These are phyloP conservation scores for Dryas integrifolia DNA, from an alignment of 331 rosid species.

Conservation along the genomic window DNA sequence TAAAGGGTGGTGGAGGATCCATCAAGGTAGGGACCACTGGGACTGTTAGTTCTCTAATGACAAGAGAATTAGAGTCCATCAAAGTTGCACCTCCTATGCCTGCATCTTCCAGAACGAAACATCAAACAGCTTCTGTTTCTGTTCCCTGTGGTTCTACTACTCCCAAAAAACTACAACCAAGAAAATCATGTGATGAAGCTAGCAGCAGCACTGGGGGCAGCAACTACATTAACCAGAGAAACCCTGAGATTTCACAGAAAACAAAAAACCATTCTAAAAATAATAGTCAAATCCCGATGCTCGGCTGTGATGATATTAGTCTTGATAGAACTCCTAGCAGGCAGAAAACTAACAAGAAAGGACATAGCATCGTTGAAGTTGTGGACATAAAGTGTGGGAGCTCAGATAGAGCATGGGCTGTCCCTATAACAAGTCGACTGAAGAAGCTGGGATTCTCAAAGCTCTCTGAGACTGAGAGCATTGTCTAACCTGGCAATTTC, in stretches of 20 bases:
- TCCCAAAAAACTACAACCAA: conserved; percentile 48
- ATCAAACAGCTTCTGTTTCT: conserved; percentile 40
- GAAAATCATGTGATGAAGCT: conserved; percentile 55
- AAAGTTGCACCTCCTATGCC: conserved; percentile 48
- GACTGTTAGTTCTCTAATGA: conserved; percentile 76
- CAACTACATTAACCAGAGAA: conserved; percentile 33
- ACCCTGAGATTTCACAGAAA: conserved; percentile 41
- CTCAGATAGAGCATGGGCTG: conserved; percentile 72
- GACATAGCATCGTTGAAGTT: conserved; percentile 61
- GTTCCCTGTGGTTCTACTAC: conserved; percentile 43
- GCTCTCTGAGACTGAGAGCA: conserved; percentile 82
- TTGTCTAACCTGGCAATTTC: conserved; percentile 53
- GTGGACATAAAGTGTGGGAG: conserved; percentile 80
- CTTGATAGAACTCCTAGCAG: conserved; percentile 47
- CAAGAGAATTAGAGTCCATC: conserved; percentile 73
- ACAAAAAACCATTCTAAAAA: conserved; percentile 43
- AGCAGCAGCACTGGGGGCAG: conserved; percentile 46
- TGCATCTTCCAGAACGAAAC: conserved; percentile 46
- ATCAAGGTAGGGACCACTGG: conserved; percentile 82
- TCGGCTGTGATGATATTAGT: conserved; percentile 44
- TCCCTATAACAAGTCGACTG: conserved; percentile 65
- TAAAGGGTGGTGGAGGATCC: conserved; percentile 81
- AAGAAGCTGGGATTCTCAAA: conserved; percentile 82
- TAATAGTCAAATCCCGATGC: conserved; percentile 68
- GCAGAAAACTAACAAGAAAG: conserved; percentile 63